Conservation (phyloP, 176 grass and related monocot genomes). For the Aegilops bicornis region DNA sequence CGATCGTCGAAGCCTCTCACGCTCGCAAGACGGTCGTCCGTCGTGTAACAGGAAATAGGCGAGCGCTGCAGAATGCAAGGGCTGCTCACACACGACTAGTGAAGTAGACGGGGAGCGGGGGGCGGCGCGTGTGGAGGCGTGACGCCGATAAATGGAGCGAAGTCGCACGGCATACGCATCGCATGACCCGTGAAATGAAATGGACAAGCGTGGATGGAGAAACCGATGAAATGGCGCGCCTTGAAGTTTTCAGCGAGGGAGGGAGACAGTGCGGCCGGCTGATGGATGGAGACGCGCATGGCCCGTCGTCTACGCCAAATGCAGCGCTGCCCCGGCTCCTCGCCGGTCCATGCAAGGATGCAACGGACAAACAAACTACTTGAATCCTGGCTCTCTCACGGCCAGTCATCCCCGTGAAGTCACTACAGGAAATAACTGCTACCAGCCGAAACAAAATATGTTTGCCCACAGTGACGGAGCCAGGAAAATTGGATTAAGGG, state of each 20-base stretch:
- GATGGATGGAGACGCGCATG: background rate
- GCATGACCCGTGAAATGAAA: background rate
- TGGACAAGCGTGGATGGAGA: background rate
- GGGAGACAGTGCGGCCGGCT: background rate
- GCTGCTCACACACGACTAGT: background rate
- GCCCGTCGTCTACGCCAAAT: background rate
- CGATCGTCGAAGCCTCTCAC: background rate
- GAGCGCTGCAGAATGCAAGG: no score
- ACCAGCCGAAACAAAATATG: no score
- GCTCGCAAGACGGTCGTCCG: background rate
- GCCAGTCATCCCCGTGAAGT: no score
- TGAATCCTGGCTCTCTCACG: no score
- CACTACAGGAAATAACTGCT: no score
- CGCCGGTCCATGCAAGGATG: background rate
- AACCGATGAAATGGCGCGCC: background rate
- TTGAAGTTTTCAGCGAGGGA: conserved; percentile 16
- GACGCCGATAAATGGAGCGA: conserved; percentile 11
- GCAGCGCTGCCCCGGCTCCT: background rate
- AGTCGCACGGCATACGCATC: background rate
- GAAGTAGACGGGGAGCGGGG: background rate
- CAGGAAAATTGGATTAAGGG: no score
- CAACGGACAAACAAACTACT: no score
- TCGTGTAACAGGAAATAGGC: no score
- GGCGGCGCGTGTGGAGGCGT: background rate
- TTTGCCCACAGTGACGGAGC: no score